Conservation (phyloP, 768 basidiomycete species). For the Tulasnella sp. region DNA sequence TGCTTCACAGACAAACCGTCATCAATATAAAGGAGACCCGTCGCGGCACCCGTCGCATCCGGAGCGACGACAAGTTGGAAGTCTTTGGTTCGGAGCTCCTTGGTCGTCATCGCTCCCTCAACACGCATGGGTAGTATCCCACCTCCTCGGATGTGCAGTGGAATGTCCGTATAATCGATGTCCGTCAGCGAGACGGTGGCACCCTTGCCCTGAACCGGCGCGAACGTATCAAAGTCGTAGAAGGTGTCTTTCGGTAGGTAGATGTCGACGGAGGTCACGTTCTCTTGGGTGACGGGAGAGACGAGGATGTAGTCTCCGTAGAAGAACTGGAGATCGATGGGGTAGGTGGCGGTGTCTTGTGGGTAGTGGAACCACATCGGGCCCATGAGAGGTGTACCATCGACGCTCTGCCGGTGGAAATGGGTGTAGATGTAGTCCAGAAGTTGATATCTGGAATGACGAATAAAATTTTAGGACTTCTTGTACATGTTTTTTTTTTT, state of each 20-base stretch:
- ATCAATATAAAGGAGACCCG: constrained; percentile 48
- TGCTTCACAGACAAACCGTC: constrained; percentile 33
- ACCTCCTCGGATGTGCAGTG: constrained; percentile 52
- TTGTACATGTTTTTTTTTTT: not conserved
- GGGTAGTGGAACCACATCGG: constrained; percentile 61
- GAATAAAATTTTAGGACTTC: not conserved
- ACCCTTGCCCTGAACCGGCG: constrained; percentile 39
- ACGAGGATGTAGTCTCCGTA: constrained; percentile 57
- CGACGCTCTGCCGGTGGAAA: constrained; percentile 44
- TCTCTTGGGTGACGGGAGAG: constrained; percentile 53
- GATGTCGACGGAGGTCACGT: constrained; percentile 44
- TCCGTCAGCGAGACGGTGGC: constrained; percentile 30
- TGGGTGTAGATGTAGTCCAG: constrained; percentile 64
- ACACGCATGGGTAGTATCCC: constrained; percentile 46
- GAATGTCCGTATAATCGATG: constrained; percentile 46
- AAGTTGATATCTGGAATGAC: constrained; percentile 45
- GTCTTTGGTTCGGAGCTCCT: constrained; percentile 39
- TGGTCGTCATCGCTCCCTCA: constrained; percentile 49
- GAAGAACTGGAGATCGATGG: constrained; percentile 58
- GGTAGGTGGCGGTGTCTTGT: constrained; percentile 44
- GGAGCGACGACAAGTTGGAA: constrained; percentile 58
- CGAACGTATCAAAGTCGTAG: constrained; percentile 49
- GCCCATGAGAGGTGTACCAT: constrained; percentile 55
- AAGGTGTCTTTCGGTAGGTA: constrained; percentile 56
- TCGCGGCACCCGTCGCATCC: constrained; percentile 38